Evolutionary conservation across 345 rosid genomes (phyloP).

Genomic region (Lumnitzera littorea): DNA sequence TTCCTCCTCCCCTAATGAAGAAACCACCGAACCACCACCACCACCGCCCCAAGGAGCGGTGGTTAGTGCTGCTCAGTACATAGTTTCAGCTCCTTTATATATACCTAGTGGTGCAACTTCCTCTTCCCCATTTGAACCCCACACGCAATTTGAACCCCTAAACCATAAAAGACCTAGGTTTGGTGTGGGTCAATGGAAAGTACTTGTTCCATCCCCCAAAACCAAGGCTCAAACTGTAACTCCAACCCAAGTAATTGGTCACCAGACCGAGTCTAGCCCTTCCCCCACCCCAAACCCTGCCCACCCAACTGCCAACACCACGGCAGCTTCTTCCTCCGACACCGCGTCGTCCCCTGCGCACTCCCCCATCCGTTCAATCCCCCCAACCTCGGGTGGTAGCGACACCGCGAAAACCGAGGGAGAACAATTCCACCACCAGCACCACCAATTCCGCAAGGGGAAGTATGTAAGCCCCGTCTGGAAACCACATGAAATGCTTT

Average conservation of each 20-base stretch:
- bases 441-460: constrained; percentile 74
- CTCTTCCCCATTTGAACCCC: constrained; percentile 34
- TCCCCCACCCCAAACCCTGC: constrained; percentile 36
- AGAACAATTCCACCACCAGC: constrained; percentile 28
- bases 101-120: constrained; percentile 35
- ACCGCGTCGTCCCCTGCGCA: constrained; percentile 72
- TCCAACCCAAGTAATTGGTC: constrained; percentile 16
- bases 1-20: constrained; percentile 44
- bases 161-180: constrained; percentile 75
- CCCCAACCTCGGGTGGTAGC: constrained; percentile 39
- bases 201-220: constrained; percentile 50
- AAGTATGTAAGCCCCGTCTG: constrained; percentile 97
- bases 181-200: constrained; percentile 64
- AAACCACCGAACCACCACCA: constrained; percentile 26
- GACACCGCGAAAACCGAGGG: constrained; percentile 44
- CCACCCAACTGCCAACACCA: constrained; percentile 25
- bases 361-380: constrained; percentile 48
- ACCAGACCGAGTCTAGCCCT: constrained; percentile 33
- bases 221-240: no score
- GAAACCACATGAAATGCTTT: constrained; percentile 97
- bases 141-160: constrained; percentile 39
- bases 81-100: constrained; percentile 51
- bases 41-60: constrained; percentile 22
- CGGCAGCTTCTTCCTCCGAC: constrained; percentile 74
- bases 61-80: constrained; percentile 27